phyloP scores from a whole-genome alignment of 2,329 filamentous ascomycete genomes.

The Trichoderma lentiforme region DNA sequence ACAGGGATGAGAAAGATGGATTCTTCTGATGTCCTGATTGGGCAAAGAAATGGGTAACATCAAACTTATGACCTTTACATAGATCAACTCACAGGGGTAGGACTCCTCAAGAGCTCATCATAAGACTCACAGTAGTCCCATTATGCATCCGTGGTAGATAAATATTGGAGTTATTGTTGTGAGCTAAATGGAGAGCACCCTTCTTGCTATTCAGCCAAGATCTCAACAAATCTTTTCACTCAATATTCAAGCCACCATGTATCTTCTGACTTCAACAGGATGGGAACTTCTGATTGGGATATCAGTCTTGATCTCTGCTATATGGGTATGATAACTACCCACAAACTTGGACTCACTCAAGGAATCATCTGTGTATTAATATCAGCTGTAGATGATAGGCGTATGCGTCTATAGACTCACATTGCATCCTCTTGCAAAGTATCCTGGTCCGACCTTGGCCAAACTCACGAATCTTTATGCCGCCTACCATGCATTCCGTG shows the following conservation, averaged over 20 bases:
- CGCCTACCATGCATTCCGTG: conserved; percentile 14
- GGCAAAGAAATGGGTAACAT: background rate
- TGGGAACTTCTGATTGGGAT: background rate
- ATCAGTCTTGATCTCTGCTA: no score
- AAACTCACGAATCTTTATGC: conserved; percentile 12
- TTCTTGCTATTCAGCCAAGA: background rate
- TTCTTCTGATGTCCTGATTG: background rate
- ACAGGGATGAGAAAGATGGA: no score
- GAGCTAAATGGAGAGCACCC: background rate
- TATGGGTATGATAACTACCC: no score
- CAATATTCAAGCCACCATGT: background rate
- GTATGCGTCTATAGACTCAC: conserved; percentile 7
- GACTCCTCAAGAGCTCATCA: background rate
- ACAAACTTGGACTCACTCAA: no score
- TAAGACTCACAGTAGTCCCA: background rate
- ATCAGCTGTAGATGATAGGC: background rate
- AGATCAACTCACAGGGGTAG: background rate
- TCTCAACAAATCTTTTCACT: background rate
- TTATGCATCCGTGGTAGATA: background rate
- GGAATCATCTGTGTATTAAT: background rate
- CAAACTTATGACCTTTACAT: background rate
- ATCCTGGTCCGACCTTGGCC: conserved; percentile 13
- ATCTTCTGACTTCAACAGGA: background rate
- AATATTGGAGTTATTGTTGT: background rate
- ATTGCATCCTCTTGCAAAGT: conserved; percentile 14